Evolutionary conservation across 1,284 basidiomycete genomes (phyloP), one percentile per base, ranked within the genome.

Genomic region (Inonotus obliquus): DNA sequence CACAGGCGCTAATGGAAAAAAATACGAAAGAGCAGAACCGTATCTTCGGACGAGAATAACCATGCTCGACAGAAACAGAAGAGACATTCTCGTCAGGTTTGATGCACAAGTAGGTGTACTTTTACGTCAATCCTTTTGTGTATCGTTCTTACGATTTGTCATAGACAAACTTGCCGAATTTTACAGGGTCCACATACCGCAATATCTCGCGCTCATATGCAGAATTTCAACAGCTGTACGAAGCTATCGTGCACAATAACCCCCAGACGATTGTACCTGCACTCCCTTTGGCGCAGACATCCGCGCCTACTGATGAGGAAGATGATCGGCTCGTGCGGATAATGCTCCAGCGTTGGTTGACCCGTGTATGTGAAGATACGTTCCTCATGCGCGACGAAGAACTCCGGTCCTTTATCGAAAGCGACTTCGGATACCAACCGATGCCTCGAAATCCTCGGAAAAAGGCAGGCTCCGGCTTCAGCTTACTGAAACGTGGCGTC

Each of bases 241-340:
- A 96, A 63, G 81, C 92, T 63, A 81, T 93, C 65, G 83, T 92
- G 32, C 81, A 87, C 67, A 91, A 83, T 72, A 93, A 91, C 70
- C 92, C 93, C 0, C 93, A 95, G 69, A 95, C 93, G 13, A 96
- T 97, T 67, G 81, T 96, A 13, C 92, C 95, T 13, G 95, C 95
- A 2, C 80, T 97, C 11, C 94, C 95, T 0, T 80, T 96, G 21
- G 85, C 94, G 1, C 92, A 96, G 66, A 97, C 94, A 0, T 96
- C 94, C 1, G 95, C 95, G 1, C 89, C 92, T 23, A 95, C 92
- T 14, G 94, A 97, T 71, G 95, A 97, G 75, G 96, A 98, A 75
- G 93, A 98, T 73, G 95, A 98, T 73, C 82, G 96, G 37, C 81
- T 98, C 1, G 92, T 98, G 44, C 89, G 89, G 70, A 90, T 95